Conservation (phyloP, 2,329 filamentous ascomycete species). For the Aspergillus ochraceus region DNA sequence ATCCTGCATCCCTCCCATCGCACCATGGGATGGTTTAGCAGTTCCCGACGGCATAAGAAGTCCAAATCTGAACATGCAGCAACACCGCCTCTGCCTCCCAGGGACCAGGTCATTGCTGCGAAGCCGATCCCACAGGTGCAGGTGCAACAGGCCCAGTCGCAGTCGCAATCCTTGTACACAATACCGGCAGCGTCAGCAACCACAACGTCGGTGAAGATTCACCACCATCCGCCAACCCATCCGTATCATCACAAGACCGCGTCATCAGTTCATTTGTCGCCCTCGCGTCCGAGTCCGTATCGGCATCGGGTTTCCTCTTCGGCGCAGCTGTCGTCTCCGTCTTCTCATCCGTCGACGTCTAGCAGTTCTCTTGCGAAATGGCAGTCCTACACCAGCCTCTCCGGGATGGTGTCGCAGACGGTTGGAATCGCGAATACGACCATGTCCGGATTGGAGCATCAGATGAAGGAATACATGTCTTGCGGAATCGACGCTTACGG, state of each 20-base stretch:
- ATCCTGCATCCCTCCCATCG: too few relatives aligned
- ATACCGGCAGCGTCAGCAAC: background rate
- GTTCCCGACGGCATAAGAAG: background rate
- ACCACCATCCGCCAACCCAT: background rate
- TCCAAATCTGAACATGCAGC: background rate
- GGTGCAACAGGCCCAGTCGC: background rate
- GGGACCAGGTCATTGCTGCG: background rate
- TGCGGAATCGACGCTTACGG: conserved; percentile 47
- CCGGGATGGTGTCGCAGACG: conserved; percentile 15
- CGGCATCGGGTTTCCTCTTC: background rate
- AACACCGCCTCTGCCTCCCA: background rate
- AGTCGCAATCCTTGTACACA: background rate
- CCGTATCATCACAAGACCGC: background rate
- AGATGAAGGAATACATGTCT: conserved; percentile 41
- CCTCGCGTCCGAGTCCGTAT: background rate
- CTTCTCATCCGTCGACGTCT: background rate
- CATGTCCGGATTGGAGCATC: conserved; percentile 25
- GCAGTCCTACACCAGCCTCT: conserved; percentile 6
- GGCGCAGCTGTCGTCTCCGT: background rate
- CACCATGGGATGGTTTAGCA: background rate
- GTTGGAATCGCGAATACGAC: conserved; percentile 20
- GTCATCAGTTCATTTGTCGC: background rate
- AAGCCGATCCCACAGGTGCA: background rate
- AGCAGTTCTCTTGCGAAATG: background rate
- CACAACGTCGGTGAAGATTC: background rate